These are phyloP conservation scores for Septoria petroselini DNA, from an alignment of 2,329 filamentous ascomycete genomes.

Conservation along the genomic window DNA sequence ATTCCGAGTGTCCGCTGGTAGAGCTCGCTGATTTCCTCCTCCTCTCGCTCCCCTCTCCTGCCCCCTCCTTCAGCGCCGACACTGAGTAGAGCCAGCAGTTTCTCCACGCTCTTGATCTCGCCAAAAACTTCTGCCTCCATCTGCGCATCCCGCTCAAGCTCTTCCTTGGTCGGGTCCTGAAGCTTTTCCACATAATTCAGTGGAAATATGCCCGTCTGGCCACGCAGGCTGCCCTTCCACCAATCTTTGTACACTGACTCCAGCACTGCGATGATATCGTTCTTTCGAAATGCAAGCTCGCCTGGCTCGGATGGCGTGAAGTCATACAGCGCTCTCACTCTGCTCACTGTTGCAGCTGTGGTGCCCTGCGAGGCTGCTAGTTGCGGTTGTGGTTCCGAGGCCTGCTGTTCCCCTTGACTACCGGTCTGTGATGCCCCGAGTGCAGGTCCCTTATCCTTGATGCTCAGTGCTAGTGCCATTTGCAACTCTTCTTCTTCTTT, in stretches of 20 bases:
- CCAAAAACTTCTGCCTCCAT: conserved; percentile 84
- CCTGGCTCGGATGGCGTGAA: conserved; percentile 92
- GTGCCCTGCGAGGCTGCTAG: conserved; percentile 63
- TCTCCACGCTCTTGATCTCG: conserved; percentile 74
- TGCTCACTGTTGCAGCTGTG: conserved; percentile 91
- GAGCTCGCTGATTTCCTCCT: conserved; percentile 86
- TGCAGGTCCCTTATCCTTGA: conserved; percentile 70
- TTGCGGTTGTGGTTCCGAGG: conserved; percentile 39
- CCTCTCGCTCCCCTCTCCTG: conserved; percentile 67
- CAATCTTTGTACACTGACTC: conserved; percentile 99
- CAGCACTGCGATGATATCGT: conserved; percentile 93
- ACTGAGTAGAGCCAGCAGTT: conserved; percentile 83
- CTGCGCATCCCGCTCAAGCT: conserved; percentile 90
- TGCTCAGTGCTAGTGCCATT: conserved; percentile 87
- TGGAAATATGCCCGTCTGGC: conserved; percentile 95
- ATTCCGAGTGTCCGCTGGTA: conserved; percentile 95
- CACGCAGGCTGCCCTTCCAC: conserved; percentile 95
- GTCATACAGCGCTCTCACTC: conserved; percentile 89
- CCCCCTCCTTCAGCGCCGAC: conserved; percentile 58
- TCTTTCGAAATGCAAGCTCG: conserved; percentile 93
- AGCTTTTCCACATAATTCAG: conserved; percentile 98
- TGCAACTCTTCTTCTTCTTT: conserved; percentile 97
- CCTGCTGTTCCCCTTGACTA: conserved; percentile 34
- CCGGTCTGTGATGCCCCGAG: conserved; percentile 12
- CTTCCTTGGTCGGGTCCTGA: conserved; percentile 87